Evolutionary conservation across 495 filamentous ascomycete species (phyloP), one percentile per base, ranked within the genome.

Genomic region (Tricharina praecox): DNA sequence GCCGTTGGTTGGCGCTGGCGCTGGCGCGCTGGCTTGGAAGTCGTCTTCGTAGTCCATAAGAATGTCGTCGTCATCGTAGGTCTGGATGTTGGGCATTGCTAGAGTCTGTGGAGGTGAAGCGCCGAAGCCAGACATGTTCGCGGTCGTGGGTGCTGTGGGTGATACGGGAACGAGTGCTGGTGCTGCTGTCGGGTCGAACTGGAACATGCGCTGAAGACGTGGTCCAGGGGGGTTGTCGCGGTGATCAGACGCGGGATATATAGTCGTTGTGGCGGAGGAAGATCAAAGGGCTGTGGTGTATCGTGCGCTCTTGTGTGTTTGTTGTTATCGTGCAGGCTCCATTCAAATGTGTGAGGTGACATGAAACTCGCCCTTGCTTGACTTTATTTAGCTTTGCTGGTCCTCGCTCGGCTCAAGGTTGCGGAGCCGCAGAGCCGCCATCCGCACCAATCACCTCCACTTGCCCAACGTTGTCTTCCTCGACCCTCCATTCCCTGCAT

Each of bases 21-120:
- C 16, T 13, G 42, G 24, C 7, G 45, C n/a, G 0, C 36, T 7
- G 8, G 30, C 18, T 13, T 2, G 51, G 13, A 39, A 35, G 13
- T 49, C 52, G 19, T 52, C 56, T 16, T 60, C 58, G 26, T 56
- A 60, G 33, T 60, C 56, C 58, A 60, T 60, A 21, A 59, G 50
- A 39, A 58, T 58, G 25, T 59, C 56, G 25, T 55, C 52, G 33
- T 60, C 53, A 50, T 60, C 61, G 13, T 38, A 32, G 32, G 60
- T 36, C 19, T 56, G 57, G 28, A 60, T 56, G 38, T 40, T 45
- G 11, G 35, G 35, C 10, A 52, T 49, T 18, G 52, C 57, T 15
- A 60, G 37, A 28, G 57, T 39, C 23, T 59, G 57, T 4, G 52
- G 56, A 35, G 56, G 56, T 4, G 42, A 48, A 16, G 24, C 34